Evolutionary conservation across 768 basidiomycete species (phyloP).

Genomic region (Lentinus brumalis): DNA sequence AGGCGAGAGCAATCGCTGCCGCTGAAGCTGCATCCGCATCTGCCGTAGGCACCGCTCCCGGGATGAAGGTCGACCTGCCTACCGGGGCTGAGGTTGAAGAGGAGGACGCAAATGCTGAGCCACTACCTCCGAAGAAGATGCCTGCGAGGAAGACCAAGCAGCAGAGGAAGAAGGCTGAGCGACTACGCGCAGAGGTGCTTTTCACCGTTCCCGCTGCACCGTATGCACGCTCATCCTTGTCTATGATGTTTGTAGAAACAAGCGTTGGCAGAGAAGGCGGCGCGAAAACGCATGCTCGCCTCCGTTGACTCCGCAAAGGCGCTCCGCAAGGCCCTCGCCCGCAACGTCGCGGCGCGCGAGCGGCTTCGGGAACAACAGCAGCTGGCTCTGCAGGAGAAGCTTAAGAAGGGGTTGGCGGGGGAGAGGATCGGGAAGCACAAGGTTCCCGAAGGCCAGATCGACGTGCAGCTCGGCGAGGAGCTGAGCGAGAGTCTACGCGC

Average conservation of each 20-base stretch:
- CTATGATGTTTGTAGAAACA: conserved; percentile 51
- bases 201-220: neutral
- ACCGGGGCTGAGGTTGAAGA: conserved; percentile 40
- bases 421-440: conserved; percentile 78
- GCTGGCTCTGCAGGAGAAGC: conserved; percentile 46
- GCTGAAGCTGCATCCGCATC: conserved; percentile 28
- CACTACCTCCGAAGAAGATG: conserved; percentile 40
- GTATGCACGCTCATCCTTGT: neutral
- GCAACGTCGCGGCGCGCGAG: conserved; percentile 40
- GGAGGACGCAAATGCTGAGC: conserved; percentile 29
- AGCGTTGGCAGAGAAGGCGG: conserved; percentile 56
- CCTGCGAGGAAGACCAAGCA: conserved; percentile 59
- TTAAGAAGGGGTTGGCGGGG: conserved; percentile 67
- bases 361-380: conserved; percentile 42
- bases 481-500: conserved; percentile 80
- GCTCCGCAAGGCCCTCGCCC: conserved; percentile 48
- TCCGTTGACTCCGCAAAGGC: conserved; percentile 58
- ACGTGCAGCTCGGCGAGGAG: conserved; percentile 91
- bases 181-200: conserved; percentile 63
- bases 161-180: conserved; percentile 70
- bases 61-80: conserved; percentile 65
- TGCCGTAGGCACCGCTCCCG: conserved; percentile 45
- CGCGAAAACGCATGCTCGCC: conserved; percentile 61
- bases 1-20: conserved; percentile 42
- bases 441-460: conserved; percentile 67